Base-by-base conservation (phyloP, 1,284 basidiomycete genomes). In the Blastosporella zonata region DNA sequence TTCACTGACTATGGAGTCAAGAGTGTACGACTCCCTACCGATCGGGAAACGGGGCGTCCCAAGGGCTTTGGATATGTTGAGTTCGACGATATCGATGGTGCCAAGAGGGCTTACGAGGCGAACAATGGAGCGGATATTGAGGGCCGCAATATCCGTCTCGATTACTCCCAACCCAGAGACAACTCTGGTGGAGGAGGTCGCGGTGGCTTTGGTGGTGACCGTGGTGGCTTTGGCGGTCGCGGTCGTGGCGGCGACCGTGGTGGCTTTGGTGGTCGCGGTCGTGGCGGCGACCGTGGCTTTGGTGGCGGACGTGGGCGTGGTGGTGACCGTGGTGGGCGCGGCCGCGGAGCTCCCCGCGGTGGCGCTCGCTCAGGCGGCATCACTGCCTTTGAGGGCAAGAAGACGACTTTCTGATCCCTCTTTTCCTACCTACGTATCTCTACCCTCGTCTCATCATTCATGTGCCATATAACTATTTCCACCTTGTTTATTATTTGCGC, bases 31-130 rank as follows among this genome's bases (percentile, higher is more conserved):
- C 72, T 99, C 47, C 94, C 95, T 23, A 98, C 94, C 46, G 95
- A 99, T 68, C 79, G 90, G 53, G 97, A 99, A 50, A 82, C 89
- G 4, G 94, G 93, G 40, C 80, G 79, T 56, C 86, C 92, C 49
- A 99, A 98, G 72, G 97, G 97, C 62, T 99, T 96, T 70, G 97
- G 87, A 39, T 99, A 99, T 72, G 90, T 98, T 65, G 93, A 97
- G 70, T 97, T 95, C 68, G 82, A 84, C 55, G 83, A 88, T 57
- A 66, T 93, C 43, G 89, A 87, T 38, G 72, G 80, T 55, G 92
- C 97, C 10, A 87, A 87, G 70, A 87, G 86, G 65, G 97, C 96
- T 3, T 80, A 85, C 55, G 82, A 82, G 59, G 78, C 75, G 7
- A 74, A 84, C 41, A 77, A 81, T 43, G 92, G 92, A 43, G 70